Base-by-base conservation (phyloP, 1,139 yeast genomes). In the Candida sp. region DNA sequence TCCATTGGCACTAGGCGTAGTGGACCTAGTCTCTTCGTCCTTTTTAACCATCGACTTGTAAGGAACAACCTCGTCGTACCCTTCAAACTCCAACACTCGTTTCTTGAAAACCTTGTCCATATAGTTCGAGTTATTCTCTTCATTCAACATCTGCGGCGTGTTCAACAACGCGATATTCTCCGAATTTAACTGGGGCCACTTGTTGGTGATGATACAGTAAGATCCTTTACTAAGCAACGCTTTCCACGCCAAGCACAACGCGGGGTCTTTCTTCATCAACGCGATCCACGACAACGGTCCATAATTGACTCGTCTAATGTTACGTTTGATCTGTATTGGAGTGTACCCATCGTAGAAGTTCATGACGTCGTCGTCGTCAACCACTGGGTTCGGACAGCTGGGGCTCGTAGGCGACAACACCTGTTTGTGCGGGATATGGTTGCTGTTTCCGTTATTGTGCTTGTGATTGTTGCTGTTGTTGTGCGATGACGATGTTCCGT, bases 231-330 rank as follows among this genome's bases (percentile, higher is more conserved):
- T 65, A 2, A 65, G 56, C 28, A 63, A 54, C 2, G 61, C 62
- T 27, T 61, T 66, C 75, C 76, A 72, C 11, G 73, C 59, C 17
- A 67, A 47, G 17, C 68, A 63, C 37, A 80, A 63, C 23, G 73
- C 83, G 1, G 71, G 72, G 59, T 84, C 89, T 50, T 75, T 75
- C 52, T 75, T 74, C 66, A 82, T 67, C 25, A 79, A 49, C 0
- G 83, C 70, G 2, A 77, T 61, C 81, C 83, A 78, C 0, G 83
- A 63, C 48, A 80, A 71, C 0, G 84, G 84, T 0, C 85, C 85
- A 60, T 73, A 75, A 49, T 76, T 77, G 31, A 75, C 65, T 47
- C 78, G 61, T 42, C 78, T 62, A 39, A 56, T 55, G 45, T 69
- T 49, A 3, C n/a, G 74, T 39, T 73, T 69, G 6, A 69, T 61